Percentiles rank a stretch among this genome's conserved stretches.
phyloP scores from a whole-genome alignment of 257 asterid species.

The Forsythia suspensa region DNA sequence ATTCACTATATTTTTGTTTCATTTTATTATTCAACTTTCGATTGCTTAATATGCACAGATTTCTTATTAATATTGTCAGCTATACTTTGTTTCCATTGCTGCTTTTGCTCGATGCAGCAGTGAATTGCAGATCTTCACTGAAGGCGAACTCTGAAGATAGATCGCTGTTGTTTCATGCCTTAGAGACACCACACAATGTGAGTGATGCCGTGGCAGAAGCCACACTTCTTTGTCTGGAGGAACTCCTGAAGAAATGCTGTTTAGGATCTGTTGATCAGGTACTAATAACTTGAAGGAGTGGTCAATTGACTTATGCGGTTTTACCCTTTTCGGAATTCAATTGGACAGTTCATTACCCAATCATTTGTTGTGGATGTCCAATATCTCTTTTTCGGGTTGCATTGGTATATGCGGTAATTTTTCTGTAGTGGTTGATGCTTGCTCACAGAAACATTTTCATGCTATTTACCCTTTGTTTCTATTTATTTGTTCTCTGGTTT shows the following conservation, averaged over 20 bases:
- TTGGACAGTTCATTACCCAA: not conserved
- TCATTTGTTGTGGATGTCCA: not conserved
- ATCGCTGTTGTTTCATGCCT: conserved; percentile 25
- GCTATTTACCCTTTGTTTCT: not conserved
- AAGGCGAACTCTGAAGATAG: conserved; percentile 37
- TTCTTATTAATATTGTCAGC: conserved; percentile 45
- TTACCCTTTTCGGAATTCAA: not conserved
- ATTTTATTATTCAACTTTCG: not conserved
- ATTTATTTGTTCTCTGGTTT: not conserved
- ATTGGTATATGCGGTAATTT: not conserved
- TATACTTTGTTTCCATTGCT: conserved; percentile 82
- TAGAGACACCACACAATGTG: conserved; percentile 39
- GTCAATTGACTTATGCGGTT: conserved; percentile 1
- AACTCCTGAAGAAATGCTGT: conserved; percentile 71
- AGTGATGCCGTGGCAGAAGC: conserved; percentile 80
- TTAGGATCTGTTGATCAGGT: conserved; percentile 90
- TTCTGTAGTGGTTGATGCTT: not conserved
- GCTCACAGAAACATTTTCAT: not conserved
- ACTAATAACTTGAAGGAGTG: conserved; percentile 16
- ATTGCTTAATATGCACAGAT: conserved; percentile 21
- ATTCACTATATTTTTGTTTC: not conserved
- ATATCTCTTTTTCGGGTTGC: not conserved
- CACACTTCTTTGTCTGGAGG: conserved; percentile 72
- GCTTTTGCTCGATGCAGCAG: conserved; percentile 81
- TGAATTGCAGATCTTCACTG: conserved; percentile 60